phyloP scores from a whole-genome alignment of 1,284 basidiomycete genomes.

The Malassezia caprae region DNA sequence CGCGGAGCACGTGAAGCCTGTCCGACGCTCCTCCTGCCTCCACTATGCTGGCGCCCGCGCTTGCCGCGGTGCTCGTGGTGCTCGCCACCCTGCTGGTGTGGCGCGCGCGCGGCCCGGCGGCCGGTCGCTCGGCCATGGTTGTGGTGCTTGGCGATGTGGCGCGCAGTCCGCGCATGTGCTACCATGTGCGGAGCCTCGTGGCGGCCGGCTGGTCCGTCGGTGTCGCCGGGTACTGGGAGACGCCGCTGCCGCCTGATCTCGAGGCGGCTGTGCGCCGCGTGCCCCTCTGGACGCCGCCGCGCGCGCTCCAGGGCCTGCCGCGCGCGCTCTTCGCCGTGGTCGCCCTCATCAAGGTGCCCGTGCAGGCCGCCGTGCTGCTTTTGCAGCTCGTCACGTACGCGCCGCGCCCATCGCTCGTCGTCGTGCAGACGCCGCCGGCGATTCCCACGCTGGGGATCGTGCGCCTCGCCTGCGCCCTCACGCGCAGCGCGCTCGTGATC shows the following conservation, averaged over 20 bases:
- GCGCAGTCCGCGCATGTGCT: constrained; percentile 94
- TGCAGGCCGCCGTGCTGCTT: constrained; percentile 31
- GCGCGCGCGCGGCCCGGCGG: neutral
- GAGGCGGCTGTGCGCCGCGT: constrained; percentile 42
- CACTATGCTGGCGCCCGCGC: neutral
- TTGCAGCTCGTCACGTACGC: constrained; percentile 50
- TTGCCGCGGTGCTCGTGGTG: neutral
- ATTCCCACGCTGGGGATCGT: constrained; percentile 85
- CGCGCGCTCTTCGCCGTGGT: constrained; percentile 58
- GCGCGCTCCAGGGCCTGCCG: constrained; percentile 55
- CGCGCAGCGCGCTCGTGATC: constrained; percentile 75
- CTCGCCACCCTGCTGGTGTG: neutral
- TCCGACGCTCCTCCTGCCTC: neutral
- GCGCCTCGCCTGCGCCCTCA: constrained; percentile 59
- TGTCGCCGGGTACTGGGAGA: constrained; percentile 64
- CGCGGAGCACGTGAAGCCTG: neutral
- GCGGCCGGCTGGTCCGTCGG: constrained; percentile 68
- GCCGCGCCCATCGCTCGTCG: constrained; percentile 67
- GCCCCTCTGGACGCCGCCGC: constrained; percentile 59
- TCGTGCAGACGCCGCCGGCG: constrained; percentile 92
- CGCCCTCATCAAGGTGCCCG: constrained; percentile 67
- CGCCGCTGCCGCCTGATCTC: constrained; percentile 25
- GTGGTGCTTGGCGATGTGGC: constrained; percentile 93
- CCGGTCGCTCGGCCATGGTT: constrained; percentile 56
- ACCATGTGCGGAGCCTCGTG: constrained; percentile 85